phyloP scores from a whole-genome alignment of 2,329 filamentous ascomycete genomes.

The Aspergillus aculeatinus region DNA sequence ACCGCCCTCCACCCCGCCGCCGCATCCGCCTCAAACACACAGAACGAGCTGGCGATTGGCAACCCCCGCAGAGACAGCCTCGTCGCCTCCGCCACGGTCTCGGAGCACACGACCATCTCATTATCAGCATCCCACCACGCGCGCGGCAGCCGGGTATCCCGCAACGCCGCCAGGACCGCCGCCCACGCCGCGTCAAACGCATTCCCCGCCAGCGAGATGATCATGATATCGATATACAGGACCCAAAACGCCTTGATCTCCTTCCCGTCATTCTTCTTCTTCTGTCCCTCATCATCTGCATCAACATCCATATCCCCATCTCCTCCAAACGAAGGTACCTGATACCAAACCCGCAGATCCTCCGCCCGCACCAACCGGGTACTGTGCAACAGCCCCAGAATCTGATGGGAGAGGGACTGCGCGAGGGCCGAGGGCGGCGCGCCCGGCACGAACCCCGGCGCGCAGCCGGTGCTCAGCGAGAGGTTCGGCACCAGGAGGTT shows the following conservation, averaged over 20 bases:
- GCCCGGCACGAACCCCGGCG: slow-evolving; percentile 80
- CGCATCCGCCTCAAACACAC: slow-evolving; percentile 67
- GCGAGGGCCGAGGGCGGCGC: slow-evolving; percentile 76
- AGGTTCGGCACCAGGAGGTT: slow-evolving; percentile 90
- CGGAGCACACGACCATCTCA: slow-evolving; percentile 75
- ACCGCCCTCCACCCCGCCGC: slow-evolving; percentile 40
- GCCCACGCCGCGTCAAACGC: slow-evolving; percentile 90
- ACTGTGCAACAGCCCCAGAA: slow-evolving; percentile 73
- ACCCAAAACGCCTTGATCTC: slow-evolving; percentile 87
- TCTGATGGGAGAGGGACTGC: slow-evolving; percentile 78
- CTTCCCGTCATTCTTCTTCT: slow-evolving; percentile 23
- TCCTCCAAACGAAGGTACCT: slow-evolving; percentile 43
- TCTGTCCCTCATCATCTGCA: slow-evolving; percentile 34
- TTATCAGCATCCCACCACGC: slow-evolving; percentile 82
- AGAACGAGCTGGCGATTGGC: slow-evolving; percentile 75
- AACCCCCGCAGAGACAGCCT: slow-evolving; percentile 62
- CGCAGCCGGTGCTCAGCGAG: slow-evolving; percentile 85
- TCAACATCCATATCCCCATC: slow-evolving; percentile 50
- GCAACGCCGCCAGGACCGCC: slow-evolving; percentile 75
- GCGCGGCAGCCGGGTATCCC: slow-evolving; percentile 71
- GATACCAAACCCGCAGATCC: slow-evolving; percentile 72
- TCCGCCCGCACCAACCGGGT: slow-evolving; percentile 65
- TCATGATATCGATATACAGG: slow-evolving; percentile 91
- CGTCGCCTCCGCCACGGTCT: slow-evolving; percentile 54
- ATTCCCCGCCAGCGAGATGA: slow-evolving; percentile 89